Conservation (phyloP, 2,329 filamentous ascomycete genomes). For the Westerdykella ornata region DNA sequence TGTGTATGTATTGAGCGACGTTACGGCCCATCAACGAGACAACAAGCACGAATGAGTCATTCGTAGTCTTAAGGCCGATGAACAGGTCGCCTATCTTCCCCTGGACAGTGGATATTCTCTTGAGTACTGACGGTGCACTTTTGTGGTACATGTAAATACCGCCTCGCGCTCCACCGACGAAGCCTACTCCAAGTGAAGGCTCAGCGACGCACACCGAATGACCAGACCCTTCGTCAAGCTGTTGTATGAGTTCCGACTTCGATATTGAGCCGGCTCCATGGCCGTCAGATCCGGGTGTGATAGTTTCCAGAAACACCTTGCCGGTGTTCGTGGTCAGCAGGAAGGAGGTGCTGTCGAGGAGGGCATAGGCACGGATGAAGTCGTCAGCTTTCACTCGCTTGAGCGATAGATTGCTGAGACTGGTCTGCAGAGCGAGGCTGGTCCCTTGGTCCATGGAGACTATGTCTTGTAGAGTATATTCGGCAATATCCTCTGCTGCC, state of each 20-base stretch:
- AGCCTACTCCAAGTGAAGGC: conserved; percentile 34
- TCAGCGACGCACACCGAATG: conserved; percentile 44
- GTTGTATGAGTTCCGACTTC: conserved; percentile 24
- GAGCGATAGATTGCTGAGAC: conserved; percentile 1
- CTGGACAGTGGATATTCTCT: conserved; percentile 20
- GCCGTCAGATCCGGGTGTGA: conserved; percentile 2
- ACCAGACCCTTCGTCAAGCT: conserved; percentile 38
- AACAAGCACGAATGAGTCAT: conserved; percentile 27
- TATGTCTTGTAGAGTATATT: conserved; percentile 26
- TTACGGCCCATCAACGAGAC: conserved; percentile 35
- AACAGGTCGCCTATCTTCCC: conserved; percentile 42
- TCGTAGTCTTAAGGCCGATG: conserved; percentile 3
- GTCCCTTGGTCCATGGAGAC: conserved; percentile 8
- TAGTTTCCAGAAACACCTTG: conserved; percentile 45
- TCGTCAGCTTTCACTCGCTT: conserved; percentile 24
- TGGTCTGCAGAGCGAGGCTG: background rate
- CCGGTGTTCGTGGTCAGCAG: conserved; percentile 56
- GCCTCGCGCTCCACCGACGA: conserved; percentile 44
- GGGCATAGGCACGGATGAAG: conserved; percentile 58
- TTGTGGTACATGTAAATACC: conserved; percentile 36
- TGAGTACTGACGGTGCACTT: conserved; percentile 5
- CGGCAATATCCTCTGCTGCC: conserved; percentile 1
- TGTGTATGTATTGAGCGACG: conserved; percentile 28
- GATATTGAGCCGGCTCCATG: conserved; percentile 4
- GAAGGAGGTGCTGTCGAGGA: conserved; percentile 49